Conservation (phyloP, 176 grass and related monocot species). For the Bolboschoenus planiculmis region DNA sequence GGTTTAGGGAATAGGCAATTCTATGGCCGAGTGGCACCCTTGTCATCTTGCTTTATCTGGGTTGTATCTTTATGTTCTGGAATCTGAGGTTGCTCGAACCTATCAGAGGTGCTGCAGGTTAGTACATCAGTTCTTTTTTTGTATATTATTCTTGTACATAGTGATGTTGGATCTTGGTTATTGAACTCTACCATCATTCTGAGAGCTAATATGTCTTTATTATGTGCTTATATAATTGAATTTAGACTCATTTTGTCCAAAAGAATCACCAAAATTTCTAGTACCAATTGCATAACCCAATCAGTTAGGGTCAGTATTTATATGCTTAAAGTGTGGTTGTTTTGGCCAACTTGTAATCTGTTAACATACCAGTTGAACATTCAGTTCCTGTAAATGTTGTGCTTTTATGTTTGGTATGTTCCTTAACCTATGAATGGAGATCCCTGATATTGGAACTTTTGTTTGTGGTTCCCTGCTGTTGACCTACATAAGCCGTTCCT, state of each 20-base stretch:
- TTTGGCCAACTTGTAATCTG: neutral
- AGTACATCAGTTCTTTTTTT: conserved; percentile 11
- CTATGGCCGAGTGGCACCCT: conserved; percentile 80
- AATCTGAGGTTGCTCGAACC: conserved; percentile 58
- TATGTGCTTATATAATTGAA: neutral
- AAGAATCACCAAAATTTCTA: neutral
- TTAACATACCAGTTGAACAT: neutral
- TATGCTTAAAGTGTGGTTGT: neutral
- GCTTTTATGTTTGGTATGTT: neutral
- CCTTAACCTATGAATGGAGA: neutral
- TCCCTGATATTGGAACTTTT: neutral
- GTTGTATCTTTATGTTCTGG: conserved; percentile 90
- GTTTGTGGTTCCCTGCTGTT: neutral
- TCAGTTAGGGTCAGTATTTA: neutral
- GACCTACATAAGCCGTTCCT: conserved; percentile 1
- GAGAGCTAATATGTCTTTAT: neutral
- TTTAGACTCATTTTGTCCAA: neutral
- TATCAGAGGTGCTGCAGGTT: conserved; percentile 89
- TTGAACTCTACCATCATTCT: neutral
- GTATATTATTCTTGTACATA: neutral
- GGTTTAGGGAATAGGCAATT: conserved; percentile 76
- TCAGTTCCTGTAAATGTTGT: neutral
- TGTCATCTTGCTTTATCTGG: conserved; percentile 90
- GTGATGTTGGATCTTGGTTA: neutral
- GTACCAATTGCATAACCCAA: neutral